Evolutionary conservation across 2,329 filamentous ascomycete species (phyloP).

Genomic region (Achaetomium macrosporum): DNA sequence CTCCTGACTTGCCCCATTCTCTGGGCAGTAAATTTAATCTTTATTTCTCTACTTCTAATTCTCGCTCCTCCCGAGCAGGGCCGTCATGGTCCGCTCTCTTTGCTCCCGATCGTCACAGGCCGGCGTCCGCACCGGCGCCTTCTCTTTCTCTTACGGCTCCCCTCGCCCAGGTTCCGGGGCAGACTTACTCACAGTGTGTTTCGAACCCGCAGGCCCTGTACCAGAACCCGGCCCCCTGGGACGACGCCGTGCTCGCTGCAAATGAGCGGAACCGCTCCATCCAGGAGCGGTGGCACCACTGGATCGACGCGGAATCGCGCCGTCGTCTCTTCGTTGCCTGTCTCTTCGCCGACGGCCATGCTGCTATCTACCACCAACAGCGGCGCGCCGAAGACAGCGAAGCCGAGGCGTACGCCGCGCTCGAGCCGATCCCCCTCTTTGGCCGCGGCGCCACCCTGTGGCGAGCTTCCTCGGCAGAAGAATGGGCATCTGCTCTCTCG

Average conservation of each 20-base stretch:
- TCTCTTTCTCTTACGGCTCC: conserved; percentile 18
- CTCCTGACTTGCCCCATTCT: conserved; percentile 9
- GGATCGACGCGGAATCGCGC: conserved; percentile 47
- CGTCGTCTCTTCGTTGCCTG: conserved; percentile 51
- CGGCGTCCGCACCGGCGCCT: conserved; percentile 8
- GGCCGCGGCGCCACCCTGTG: conserved; percentile 41
- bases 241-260: conserved; percentile 17
- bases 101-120: conserved; percentile 15
- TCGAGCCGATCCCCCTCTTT: conserved; percentile 42
- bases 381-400: conserved; percentile 36
- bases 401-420: conserved; percentile 29
- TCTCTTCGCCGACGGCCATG: conserved; percentile 52
- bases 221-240: conserved; percentile 23
- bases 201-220: conserved; percentile 28
- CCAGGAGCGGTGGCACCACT: conserved; percentile 41
- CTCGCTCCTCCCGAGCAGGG: conserved; percentile 7
- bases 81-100: conserved; percentile 24
- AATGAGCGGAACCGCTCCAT: conserved; percentile 16
- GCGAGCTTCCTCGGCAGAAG: conserved; percentile 40
- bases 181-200: conserved; percentile 28
- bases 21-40: conserved; percentile 18
- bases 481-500: conserved; percentile 39
- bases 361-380: conserved; percentile 50
- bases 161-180: conserved; percentile 16
- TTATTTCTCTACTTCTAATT: conserved; percentile 13